Evolutionary conservation across 2,329 filamentous ascomycete species (phyloP), one percentile per base, ranked within the genome.

Genomic region (Madurella mycetomatis): DNA sequence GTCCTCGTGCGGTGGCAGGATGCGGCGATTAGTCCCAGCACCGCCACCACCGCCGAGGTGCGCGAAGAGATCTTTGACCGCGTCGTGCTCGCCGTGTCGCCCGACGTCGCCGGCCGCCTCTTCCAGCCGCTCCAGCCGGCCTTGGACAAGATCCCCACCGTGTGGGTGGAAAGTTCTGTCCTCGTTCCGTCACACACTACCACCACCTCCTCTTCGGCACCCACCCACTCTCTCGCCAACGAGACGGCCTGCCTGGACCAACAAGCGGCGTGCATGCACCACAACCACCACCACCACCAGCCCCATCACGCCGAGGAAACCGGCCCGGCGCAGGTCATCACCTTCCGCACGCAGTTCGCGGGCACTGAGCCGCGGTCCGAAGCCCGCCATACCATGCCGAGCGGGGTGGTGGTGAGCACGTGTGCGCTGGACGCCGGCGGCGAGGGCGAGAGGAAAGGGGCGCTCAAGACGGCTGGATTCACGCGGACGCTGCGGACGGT

Each of bases 401-500:
- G 45, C 18, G 45, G 45, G 17, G 45, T 47, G 15, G 45, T 47
- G 25, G 45, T 47, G 30, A 47, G 18, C 46, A 54, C 25, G 31
- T 54, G 16, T 16, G 46, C 15, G 5, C 11, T 15, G 41, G 44
- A 25, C 31, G 41, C 17, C 11, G 37, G 30, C 13, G 17, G 9
- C 17, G 31, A n/a, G 12, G 40, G n/a, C n/a, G 45, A 41, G 3
- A 17, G 30, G 44, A 47, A 53, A 30, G 15, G 44, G 31, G 41
- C 39, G 51, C 17, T 53, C n/a, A 53, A 40, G 40, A 48, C 37
- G 30, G 51, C 51, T 4, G 51, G 39, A 5, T 48, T 48, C 12
- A 48, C 43, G 25, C 47, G 51, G 44, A 53, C 51, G 13, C 15
- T 53, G 44, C 39, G 51, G 44, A 53, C 43, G 7, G 44, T 53